Evolutionary conservation across 192 early-diverging fungal species (phyloP).

Genomic region (Dimargaris cristalligena): DNA sequence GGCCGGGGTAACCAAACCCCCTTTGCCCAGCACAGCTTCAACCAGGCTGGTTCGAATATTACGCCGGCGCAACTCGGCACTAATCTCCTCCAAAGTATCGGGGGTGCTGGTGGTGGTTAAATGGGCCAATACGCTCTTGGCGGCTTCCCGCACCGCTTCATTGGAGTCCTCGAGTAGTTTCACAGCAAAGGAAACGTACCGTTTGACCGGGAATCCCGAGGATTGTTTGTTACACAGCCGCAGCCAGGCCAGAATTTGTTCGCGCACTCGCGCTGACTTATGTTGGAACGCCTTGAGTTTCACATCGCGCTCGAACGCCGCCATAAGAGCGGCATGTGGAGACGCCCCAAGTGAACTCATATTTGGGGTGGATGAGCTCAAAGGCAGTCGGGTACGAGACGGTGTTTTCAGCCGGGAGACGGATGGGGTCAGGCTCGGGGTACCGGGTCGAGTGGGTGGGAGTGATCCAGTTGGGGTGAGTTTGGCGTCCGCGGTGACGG

Average conservation of each 20-base stretch:
- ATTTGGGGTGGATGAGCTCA: neutral
- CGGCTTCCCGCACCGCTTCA: slow-evolving; percentile 1
- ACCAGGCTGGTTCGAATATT: slow-evolving; percentile 1
- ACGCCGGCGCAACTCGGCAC: neutral
- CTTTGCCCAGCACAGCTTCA: slow-evolving; percentile 8
- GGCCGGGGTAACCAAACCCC: neutral
- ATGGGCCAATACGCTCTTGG: neutral
- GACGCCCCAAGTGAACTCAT: neutral
- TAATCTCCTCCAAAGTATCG: slow-evolving; percentile 6
- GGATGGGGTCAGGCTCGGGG: neutral
- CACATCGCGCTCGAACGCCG: slow-evolving; percentile 2
- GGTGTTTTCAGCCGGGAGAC: neutral
- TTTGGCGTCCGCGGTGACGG: neutral
- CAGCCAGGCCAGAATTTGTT: slow-evolving; percentile 5
- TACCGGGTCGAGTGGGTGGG: slow-evolving; percentile 7
- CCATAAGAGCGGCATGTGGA: neutral
- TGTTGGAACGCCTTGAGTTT: slow-evolving; percentile 8
- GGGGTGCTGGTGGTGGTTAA: neutral
- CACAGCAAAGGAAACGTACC: neutral
- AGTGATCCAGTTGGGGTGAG: too few species aligned
- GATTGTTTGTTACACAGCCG: neutral
- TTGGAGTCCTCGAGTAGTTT: slow-evolving; percentile 6
- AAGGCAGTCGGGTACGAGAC: neutral
- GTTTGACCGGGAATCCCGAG: neutral
- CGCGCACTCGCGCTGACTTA: neutral